Evolutionary conservation across 257 asterid genomes (phyloP).

Genomic region (Eustoma russellianum): DNA sequence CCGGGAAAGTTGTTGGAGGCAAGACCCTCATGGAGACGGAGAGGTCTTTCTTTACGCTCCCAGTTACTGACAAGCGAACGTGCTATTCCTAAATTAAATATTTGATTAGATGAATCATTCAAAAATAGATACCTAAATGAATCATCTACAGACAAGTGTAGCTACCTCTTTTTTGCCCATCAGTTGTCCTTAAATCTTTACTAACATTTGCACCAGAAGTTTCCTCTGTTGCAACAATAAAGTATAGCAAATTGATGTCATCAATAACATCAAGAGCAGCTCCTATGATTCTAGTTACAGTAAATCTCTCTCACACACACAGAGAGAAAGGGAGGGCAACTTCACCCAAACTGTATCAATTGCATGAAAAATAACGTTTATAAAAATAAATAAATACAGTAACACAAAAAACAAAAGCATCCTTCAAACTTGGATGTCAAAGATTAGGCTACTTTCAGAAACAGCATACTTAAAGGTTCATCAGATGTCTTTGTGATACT

Average conservation of each 20-base stretch:
- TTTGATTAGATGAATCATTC: slow-evolving; percentile 12
- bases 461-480: too few species aligned
- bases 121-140: slow-evolving; percentile 5
- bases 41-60: slow-evolving; percentile 64
- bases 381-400: too few species aligned
- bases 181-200: slow-evolving; percentile 43
- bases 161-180: slow-evolving; percentile 65
- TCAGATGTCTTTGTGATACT: too few species aligned
- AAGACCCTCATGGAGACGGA: slow-evolving; percentile 36
- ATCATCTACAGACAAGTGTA: slow-evolving; percentile 1
- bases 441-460: too few species aligned
- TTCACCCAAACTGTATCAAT: too few species aligned
- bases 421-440: too few species aligned
- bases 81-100: slow-evolving; percentile 39
- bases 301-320: too few species aligned
- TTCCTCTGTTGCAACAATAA: slow-evolving; percentile 28
- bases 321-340: too few species aligned
- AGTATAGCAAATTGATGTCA: not conserved
- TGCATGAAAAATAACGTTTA: too few species aligned
- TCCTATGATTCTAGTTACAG: too few species aligned
- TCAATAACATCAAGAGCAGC: too few species aligned
- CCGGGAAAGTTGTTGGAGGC: slow-evolving; percentile 45
- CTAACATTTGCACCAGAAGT: slow-evolving; percentile 33
- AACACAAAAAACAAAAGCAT: too few species aligned
- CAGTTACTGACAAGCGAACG: slow-evolving; percentile 42